These are phyloP conservation scores for Xylariaceae sp. DNA, from an alignment of 2,329 filamentous ascomycete species.

Conservation along the genomic window DNA sequence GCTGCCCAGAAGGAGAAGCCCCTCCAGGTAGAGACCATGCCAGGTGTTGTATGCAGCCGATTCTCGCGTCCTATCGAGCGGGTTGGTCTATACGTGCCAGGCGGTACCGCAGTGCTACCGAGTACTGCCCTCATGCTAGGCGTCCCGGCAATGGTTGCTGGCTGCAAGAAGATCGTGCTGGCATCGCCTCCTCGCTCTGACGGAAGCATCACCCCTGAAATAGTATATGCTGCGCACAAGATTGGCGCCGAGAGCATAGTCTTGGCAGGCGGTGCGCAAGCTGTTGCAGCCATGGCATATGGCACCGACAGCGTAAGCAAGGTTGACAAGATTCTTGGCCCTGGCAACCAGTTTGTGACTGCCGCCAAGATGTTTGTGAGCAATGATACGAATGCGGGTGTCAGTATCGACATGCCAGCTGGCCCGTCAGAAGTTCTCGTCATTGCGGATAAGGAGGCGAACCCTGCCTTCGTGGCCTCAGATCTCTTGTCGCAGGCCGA, in stretches of 20 bases:
- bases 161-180: constrained; percentile 90
- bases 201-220: constrained; percentile 89
- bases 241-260: constrained; percentile 95
- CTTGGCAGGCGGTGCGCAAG: constrained; percentile 90
- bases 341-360: constrained; percentile 97
- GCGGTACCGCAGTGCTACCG: constrained; percentile 93
- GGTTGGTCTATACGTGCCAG: constrained; percentile 94
- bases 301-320: constrained; percentile 92
- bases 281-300: constrained; percentile 94
- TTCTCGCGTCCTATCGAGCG: constrained; percentile 90
- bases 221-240: constrained; percentile 96
- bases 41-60: constrained; percentile 88
- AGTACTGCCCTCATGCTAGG: constrained; percentile 97
- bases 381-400: constrained; percentile 93
- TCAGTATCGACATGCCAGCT: constrained; percentile 97
- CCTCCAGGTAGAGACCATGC: constrained; percentile 92
- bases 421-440: constrained; percentile 97
- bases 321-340: constrained; percentile 97
- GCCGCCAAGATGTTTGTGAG: constrained; percentile 97
- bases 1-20: constrained; percentile 82
- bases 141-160: constrained; percentile 95
- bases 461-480: constrained; percentile 91
- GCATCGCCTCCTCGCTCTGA: constrained; percentile 87
- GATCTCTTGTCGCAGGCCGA: constrained; percentile 94
- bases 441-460: constrained; percentile 80